These are phyloP conservation scores for Wickerhamiella brachini DNA, from an alignment of 805 yeast species.

Conservation along the genomic window DNA sequence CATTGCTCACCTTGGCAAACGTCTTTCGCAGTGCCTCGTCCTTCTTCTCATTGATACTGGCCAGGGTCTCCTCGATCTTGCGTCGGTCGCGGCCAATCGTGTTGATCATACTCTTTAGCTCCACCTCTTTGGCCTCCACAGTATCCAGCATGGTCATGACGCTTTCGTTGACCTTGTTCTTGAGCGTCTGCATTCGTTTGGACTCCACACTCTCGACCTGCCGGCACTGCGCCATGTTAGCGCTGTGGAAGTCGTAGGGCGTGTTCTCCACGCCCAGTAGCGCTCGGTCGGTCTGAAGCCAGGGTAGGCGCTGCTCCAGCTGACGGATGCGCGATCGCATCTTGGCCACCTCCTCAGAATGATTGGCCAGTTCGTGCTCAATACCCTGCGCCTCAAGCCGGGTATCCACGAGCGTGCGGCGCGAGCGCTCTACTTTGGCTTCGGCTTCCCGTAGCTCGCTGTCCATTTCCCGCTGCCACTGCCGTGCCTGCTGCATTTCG, in stretches of 20 bases:
- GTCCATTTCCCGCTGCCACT: constrained; percentile 50
- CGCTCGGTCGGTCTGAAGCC: constrained; percentile 36
- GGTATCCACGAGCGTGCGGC: constrained; percentile 18
- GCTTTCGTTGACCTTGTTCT: constrained; percentile 41
- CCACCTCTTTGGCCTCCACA: constrained; percentile 12
- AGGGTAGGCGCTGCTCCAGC: constrained; percentile 42
- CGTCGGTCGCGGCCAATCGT: background rate
- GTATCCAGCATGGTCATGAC: constrained; percentile 13
- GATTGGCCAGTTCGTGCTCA: constrained; percentile 20
- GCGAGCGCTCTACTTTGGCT: constrained; percentile 15
- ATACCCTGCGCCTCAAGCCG: constrained; percentile 19
- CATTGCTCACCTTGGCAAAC: constrained; percentile 80
- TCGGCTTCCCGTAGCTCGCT: constrained; percentile 54
- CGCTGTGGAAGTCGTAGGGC: constrained; percentile 20
- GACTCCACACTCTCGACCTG: constrained; percentile 41
- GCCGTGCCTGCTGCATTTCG: constrained; percentile 37
- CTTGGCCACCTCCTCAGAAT: constrained; percentile 11
- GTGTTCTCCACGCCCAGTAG: constrained; percentile 24
- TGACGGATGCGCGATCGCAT: constrained; percentile 21
- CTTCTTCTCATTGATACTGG: constrained; percentile 46
- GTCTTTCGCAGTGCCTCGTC: constrained; percentile 61
- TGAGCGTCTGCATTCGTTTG: constrained; percentile 53
- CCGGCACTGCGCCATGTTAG: constrained; percentile 49
- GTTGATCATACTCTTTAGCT: constrained; percentile 3
- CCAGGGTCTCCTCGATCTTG: constrained; percentile 5